These are phyloP conservation scores for Dictyostelium brefeldianum DNA, from an alignment of 78 protist genomes.

Conservation along the genomic window DNA sequence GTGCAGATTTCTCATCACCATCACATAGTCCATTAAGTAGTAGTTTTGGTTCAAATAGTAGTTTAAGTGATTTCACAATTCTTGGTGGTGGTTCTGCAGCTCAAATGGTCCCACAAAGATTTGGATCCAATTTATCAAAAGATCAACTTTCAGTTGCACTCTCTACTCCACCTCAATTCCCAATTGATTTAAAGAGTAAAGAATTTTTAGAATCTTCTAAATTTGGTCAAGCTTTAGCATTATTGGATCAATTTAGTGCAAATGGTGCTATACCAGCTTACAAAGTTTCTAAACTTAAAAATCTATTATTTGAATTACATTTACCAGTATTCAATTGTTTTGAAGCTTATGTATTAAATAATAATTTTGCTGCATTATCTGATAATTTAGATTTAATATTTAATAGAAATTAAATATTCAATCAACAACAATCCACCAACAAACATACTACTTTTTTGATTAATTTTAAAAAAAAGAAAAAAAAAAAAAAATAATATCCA, in stretches of 20 bases:
- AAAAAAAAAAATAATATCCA: not conserved
- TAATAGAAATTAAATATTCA: too few species aligned
- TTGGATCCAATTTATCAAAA: not conserved
- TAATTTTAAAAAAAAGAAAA: not conserved
- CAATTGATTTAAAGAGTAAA: not conserved
- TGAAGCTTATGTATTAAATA: slow-evolving; percentile 11
- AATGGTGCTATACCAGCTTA: not conserved
- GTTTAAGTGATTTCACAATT: not conserved
- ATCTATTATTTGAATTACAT: not conserved
- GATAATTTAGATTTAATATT: not conserved
- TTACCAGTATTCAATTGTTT: slow-evolving; percentile 23
- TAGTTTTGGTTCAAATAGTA: not conserved
- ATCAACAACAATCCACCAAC: too few species aligned
- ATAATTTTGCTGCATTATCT: not conserved
- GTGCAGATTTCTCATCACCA: not conserved
- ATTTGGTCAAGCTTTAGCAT: not conserved
- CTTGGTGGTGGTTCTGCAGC: not conserved
- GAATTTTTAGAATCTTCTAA: slow-evolving; percentile 1
- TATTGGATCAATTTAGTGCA: not conserved
- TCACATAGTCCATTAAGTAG: not conserved
- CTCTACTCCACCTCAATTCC: not conserved
- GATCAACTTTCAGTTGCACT: not conserved
- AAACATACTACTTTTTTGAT: too few species aligned
- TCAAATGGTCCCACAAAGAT: not conserved
- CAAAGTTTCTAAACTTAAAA: not conserved